Evolutionary conservation across 441 rosid species (phyloP), one percentile per base, ranked within the genome.

Genomic region (Populus hybrid): DNA sequence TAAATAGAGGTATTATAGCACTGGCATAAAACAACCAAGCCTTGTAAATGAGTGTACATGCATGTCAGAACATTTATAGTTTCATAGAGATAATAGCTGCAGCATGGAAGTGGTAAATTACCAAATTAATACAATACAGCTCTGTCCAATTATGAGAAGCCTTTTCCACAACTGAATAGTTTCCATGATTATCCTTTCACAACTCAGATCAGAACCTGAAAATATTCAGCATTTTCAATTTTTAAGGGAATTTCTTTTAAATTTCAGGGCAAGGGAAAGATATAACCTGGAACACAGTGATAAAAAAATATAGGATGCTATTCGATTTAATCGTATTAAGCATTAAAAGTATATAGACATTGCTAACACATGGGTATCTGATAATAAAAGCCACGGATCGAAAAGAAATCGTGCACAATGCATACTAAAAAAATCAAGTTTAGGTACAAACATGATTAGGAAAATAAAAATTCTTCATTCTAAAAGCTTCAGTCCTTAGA

Each of bases 181-280:
- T 70, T 38, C 75, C 35, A 59, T 75, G 71, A 3, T 40, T 36
- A 70, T 77, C 75, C 46, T 54, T 64, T 1, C 18, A 61, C 74
- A 70, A 69, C 14, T n/a, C 71, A 77, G 74, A 77, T 69, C 26
- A 6, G n/a, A 70, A 77, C 74, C 75, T 70, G 69, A 59, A 70
- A 28, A 38, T 4, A 70, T 61, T 26, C 1, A 36, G 57, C 8
- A 69, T 54, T 59, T 35, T 1, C 9, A 38, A 24, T 12, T 21
- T 1, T 77, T 63, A 2, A 61, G 40, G 74, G 10, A 57, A 32
- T 21, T 68, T n/a, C 9, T 21, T 20, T 34, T 6, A 34, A 34
- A 67, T 10, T 26, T 54, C 34, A 10, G 28, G 38, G 42, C n/a
- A 4, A 21, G 34, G 54, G 46, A 68, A 46, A 32, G 26, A 14